Evolutionary conservation across 176 grass and related monocot genomes (phyloP).

Genomic region (sorghum (Sorghum bicolor)): Sorghum_bicolor_NCBIv3 NC_012872.2:54819001-54819500

Average conservation of each 20-base stretch:
- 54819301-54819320: background rate
- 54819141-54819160: constrained; percentile 28
- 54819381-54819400: background rate
- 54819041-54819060: constrained; percentile 65
- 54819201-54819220: background rate
- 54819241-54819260: background rate
- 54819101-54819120: constrained; percentile 41
- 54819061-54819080: constrained; percentile 31
- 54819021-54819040: constrained; percentile 8
- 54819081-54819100: background rate
- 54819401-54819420: constrained; percentile 23
- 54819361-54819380: background rate
- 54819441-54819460: constrained; percentile 87
- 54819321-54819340: too few relatives aligned
- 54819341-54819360: background rate
- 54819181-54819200: constrained; percentile 34
- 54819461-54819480: constrained; percentile 34
- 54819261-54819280: background rate
- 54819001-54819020: background rate
- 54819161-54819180: background rate
- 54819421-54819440: constrained; percentile 23
- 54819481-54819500: constrained; percentile 75
- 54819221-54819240: background rate
- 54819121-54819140: background rate
- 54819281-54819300: background rate